Evolutionary conservation across 108 stramenopile genomes (phyloP).

Genomic region (Skeletonema potamos): DNA sequence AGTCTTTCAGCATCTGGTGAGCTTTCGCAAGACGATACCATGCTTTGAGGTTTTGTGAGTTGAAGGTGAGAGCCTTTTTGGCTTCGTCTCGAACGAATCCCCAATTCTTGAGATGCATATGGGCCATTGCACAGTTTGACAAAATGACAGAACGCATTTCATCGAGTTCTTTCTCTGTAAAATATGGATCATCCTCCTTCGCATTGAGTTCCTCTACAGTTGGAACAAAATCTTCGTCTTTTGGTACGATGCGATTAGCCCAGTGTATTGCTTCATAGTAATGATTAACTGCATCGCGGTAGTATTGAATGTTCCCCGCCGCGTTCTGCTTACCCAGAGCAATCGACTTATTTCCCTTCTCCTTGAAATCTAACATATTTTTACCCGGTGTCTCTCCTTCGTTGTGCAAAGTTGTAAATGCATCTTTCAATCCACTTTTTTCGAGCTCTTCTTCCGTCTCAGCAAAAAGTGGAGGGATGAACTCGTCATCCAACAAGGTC

Average conservation of each 20-base stretch:
- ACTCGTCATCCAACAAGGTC: conserved; percentile 83
- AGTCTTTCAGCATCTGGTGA: conserved; percentile 72
- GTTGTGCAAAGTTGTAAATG: conserved; percentile 73
- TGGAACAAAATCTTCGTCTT: conserved; percentile 59
- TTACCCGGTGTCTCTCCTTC: conserved; percentile 71
- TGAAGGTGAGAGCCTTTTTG: conserved; percentile 57
- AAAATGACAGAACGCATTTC: conserved; percentile 65
- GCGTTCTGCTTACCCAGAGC: conserved; percentile 77
- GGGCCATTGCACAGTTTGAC: conserved; percentile 81
- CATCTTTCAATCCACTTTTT: conserved; percentile 71
- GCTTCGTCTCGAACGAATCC: conserved; percentile 76
- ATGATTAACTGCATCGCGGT: conserved; percentile 89
- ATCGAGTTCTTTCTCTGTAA: conserved; percentile 71
- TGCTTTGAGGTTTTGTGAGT: conserved; percentile 81
- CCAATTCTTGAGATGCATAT: conserved; percentile 87
- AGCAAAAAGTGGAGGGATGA: conserved; percentile 87
- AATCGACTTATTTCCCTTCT: conserved; percentile 80
- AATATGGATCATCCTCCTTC: conserved; percentile 44
- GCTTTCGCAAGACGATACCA: conserved; percentile 89
- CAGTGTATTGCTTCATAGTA: conserved; percentile 83
- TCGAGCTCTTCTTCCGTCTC: conserved; percentile 70
- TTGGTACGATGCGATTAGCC: conserved; percentile 75
- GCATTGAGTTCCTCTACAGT: conserved; percentile 38
- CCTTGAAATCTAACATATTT: conserved; percentile 71
- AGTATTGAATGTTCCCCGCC: conserved; percentile 83